Percentiles rank a stretch among this genome's conserved stretches.
Conservation (phyloP, 805 yeast species). For the Candida berthetii region DNA sequence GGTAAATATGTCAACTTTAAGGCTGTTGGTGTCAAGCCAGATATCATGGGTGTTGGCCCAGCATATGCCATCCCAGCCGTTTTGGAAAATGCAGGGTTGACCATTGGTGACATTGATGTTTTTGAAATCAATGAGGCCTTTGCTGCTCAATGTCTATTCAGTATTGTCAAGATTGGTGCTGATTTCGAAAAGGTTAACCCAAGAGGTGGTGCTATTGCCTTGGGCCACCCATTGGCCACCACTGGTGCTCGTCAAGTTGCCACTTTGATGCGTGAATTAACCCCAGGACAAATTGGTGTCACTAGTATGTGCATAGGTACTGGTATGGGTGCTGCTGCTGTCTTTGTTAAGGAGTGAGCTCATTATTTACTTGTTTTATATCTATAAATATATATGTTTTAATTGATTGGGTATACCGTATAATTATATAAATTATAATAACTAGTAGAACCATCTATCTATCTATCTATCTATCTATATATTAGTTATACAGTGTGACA, state of each 20-base stretch:
- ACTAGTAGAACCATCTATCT: too few species aligned
- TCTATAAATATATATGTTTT: too few species aligned
- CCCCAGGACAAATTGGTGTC: constrained; percentile 78
- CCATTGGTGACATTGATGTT: constrained; percentile 59
- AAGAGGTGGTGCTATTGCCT: constrained; percentile 94
- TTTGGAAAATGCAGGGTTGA: constrained; percentile 53
- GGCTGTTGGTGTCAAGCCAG: constrained; percentile 92
- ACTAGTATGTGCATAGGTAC: constrained; percentile 98
- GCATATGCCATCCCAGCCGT: constrained; percentile 90
- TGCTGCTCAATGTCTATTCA: constrained; percentile 88
- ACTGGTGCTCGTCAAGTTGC: constrained; percentile 72
- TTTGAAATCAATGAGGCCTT: constrained; percentile 95
- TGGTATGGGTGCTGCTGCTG: constrained; percentile 97
- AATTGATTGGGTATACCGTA: too few species aligned
- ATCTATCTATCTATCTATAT: too few species aligned
- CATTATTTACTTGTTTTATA: too few species aligned
- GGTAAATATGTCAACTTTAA: constrained; percentile 79
- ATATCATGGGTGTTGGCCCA: constrained; percentile 97
- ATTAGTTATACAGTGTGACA: too few species aligned
- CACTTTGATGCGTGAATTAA: constrained; percentile 75
- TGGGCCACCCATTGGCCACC: constrained; percentile 91
- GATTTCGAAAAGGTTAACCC: constrained; percentile 75
- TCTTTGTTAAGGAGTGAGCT: constrained; percentile 67
- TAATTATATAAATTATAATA: too few species aligned
- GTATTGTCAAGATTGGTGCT: constrained; percentile 59